Conservation (phyloP, 805 yeast species). For the Candida methanosorbosa region DNA sequence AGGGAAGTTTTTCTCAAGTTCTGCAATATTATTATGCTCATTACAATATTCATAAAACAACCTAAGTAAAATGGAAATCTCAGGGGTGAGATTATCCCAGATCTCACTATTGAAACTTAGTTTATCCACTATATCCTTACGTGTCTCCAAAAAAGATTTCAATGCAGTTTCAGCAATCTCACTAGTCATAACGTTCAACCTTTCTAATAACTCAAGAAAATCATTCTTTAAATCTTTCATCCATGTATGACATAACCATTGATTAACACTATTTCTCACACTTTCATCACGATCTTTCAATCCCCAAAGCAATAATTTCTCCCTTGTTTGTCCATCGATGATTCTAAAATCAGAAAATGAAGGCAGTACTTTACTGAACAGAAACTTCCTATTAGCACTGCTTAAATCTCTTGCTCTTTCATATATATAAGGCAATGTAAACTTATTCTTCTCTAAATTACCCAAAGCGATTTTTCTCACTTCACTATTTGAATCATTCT, state of each 20-base stretch:
- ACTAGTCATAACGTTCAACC: constrained; percentile 62
- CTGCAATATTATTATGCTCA: constrained; percentile 39
- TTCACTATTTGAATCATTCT: constrained; percentile 78
- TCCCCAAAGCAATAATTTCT: constrained; percentile 73
- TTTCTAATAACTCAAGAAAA: constrained; percentile 60
- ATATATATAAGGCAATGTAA: constrained; percentile 49
- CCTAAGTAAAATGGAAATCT: constrained; percentile 64
- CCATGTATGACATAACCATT: constrained; percentile 70
- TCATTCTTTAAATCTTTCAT: constrained; percentile 58
- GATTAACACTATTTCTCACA: constrained; percentile 64
- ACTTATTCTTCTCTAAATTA: constrained; percentile 49
- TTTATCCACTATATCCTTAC: constrained; percentile 54
- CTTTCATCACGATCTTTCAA: constrained; percentile 73
- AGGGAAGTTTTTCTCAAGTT: constrained; percentile 65
- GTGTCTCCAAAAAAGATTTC: constrained; percentile 47
- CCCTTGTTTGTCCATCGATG: constrained; percentile 48
- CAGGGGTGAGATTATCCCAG: constrained; percentile 68
- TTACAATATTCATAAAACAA: constrained; percentile 58
- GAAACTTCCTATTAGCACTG: constrained; percentile 58
- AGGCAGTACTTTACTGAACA: constrained; percentile 60
- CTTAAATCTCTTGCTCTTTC: constrained; percentile 82
- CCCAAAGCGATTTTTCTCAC: constrained; percentile 79
- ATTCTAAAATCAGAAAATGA: constrained; percentile 53
- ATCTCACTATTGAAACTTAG: constrained; percentile 54
- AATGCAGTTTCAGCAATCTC: constrained; percentile 62